Evolutionary conservation across 257 asterid species (phyloP).

Genomic region (Plantago elongata): DNA sequence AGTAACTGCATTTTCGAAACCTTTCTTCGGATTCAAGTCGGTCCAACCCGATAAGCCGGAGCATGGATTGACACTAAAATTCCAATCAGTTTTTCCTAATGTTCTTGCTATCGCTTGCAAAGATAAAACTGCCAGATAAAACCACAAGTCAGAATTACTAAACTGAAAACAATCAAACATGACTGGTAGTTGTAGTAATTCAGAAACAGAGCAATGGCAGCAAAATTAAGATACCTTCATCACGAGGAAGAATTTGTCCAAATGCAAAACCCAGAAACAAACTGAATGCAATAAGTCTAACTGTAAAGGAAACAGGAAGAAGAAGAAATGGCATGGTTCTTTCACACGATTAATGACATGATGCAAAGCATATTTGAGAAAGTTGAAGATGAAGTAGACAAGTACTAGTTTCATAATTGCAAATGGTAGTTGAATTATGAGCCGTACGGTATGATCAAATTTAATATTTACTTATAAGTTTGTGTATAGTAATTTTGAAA

Average conservation of each 20-base stretch:
- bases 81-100: constrained; percentile 49
- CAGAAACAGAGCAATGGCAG: no score
- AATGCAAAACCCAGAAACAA: neutral
- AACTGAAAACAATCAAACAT: no score
- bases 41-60: constrained; percentile 38
- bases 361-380: no score
- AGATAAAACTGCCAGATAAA: constrained; percentile 31
- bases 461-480: no score
- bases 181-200: no score
- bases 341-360: no score
- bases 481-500: no score
- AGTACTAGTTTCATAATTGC: no score
- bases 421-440: no score
- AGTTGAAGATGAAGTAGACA: no score
- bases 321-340: no score
- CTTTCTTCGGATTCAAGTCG: constrained; percentile 21
- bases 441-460: no score
- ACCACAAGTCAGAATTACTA: neutral
- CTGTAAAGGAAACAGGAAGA: neutral
- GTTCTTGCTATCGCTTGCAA: constrained; percentile 33
- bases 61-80: constrained; percentile 51
- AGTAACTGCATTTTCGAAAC: constrained; percentile 27
- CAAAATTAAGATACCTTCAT: neutral
- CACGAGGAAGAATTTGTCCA: constrained; percentile 1
- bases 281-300: neutral